Evolutionary conservation across 345 rosid species (phyloP).

Genomic region (Odontarrhena argentea): DNA sequence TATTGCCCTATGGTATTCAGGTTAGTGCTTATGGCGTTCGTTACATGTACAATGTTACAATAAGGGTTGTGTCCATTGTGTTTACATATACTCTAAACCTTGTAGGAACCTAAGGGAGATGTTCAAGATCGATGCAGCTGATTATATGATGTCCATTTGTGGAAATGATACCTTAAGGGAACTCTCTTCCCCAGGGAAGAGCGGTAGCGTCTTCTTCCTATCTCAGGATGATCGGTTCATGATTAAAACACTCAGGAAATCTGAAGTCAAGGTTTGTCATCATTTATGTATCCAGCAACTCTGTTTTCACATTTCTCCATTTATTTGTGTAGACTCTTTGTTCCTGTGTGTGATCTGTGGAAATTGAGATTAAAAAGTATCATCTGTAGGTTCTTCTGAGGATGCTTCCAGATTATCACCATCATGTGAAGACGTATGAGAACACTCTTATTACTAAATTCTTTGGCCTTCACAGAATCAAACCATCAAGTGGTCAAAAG

Average conservation of each 20-base stretch:
- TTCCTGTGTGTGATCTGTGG: constrained; percentile 13
- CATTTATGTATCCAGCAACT: constrained; percentile 15
- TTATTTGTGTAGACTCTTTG: constrained; percentile 4
- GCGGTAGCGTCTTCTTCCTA: constrained; percentile 92
- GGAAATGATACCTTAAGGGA: constrained; percentile 97
- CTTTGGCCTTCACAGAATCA: constrained; percentile 99
- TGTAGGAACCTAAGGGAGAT: constrained; percentile 91
- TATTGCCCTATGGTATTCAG: constrained; percentile 99
- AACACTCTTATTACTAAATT: constrained; percentile 95
- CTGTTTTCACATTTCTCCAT: background rate
- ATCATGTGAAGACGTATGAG: constrained; percentile 87
- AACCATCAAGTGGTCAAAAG: constrained; percentile 98
- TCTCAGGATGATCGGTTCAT: constrained; percentile 98
- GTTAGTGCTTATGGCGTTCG: constrained; percentile 44
- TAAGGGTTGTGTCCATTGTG: background rate
- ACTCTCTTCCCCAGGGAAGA: constrained; percentile 98
- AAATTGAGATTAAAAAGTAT: constrained; percentile 25
- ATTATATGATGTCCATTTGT: constrained; percentile 98
- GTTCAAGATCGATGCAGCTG: constrained; percentile 99
- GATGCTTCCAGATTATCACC: constrained; percentile 96
- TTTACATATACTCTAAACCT: constrained; percentile 28
- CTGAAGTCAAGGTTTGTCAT: constrained; percentile 88
- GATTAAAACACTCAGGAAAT: constrained; percentile 96
- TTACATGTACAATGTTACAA: background rate
- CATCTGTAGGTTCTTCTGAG: constrained; percentile 76